These are phyloP conservation scores for Solanum clarkiae DNA, from an alignment of 257 asterid genomes.

Conservation along the genomic window DNA sequence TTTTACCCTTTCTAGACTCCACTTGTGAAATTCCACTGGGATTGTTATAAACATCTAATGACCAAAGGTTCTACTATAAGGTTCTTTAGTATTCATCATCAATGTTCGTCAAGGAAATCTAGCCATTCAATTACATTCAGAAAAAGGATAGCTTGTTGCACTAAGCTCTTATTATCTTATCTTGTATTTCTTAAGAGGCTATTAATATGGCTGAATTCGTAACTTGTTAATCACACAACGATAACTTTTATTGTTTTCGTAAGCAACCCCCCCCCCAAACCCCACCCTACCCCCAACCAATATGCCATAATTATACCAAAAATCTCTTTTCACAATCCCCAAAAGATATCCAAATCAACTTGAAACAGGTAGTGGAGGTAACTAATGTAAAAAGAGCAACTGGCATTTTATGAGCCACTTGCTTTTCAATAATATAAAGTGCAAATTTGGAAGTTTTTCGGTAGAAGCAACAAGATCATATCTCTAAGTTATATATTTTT, in stretches of 20 bases:
- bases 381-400: neutral
- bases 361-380: neutral
- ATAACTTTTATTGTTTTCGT: neutral
- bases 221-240: neutral
- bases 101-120: neutral
- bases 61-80: too few species aligned
- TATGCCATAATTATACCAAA: neutral
- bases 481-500: neutral
- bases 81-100: too few species aligned
- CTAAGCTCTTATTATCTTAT: neutral
- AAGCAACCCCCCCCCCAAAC: neutral
- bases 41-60: too few species aligned
- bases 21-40: too few species aligned
- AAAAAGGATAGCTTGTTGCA: rapidly evolving
- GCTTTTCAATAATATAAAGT: slow-evolving; percentile 1
- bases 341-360: neutral
- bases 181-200: rapidly evolving
- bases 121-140: neutral
- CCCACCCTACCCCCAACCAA: neutral
- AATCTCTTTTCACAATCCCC: neutral
- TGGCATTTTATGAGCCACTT: neutral
- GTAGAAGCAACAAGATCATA: slow-evolving; percentile 3
- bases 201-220: rapidly evolving
- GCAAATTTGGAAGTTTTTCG: neutral
- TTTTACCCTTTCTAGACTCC: too few species aligned